phyloP scores from a whole-genome alignment of 2,329 filamentous ascomycete species.

The Xylaria sp. region DNA sequence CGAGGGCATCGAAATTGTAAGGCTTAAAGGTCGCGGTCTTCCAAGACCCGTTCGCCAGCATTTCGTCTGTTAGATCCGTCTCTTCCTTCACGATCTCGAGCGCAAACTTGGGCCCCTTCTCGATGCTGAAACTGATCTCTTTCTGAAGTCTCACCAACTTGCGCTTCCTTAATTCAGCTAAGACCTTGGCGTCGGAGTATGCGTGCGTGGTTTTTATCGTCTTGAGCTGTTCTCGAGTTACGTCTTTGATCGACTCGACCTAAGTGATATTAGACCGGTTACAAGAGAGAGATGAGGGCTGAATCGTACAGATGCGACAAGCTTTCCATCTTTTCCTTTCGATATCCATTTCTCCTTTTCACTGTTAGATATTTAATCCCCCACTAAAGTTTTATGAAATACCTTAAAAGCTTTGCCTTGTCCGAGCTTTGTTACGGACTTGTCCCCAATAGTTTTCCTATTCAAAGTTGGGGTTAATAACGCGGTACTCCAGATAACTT shows the following conservation, averaged over 20 bases:
- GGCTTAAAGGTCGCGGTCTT: conserved; percentile 90
- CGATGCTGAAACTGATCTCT: conserved; percentile 80
- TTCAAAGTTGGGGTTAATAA: not conserved
- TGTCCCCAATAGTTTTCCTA: conserved; percentile 68
- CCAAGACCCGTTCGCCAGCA: conserved; percentile 88
- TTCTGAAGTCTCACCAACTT: conserved; percentile 87
- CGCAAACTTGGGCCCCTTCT: conserved; percentile 87
- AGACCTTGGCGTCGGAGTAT: conserved; percentile 73
- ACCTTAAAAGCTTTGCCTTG: conserved; percentile 88
- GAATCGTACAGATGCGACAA: conserved; percentile 8
- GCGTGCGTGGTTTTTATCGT: conserved; percentile 73
- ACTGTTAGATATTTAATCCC: not conserved
- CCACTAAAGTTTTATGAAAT: not conserved
- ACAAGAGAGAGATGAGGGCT: not conserved
- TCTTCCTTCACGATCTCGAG: conserved; percentile 89
- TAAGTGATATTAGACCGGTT: conserved; percentile 35
- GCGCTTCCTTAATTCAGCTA: conserved; percentile 87
- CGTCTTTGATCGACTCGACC: conserved; percentile 78
- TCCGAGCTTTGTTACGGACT: conserved; percentile 79
- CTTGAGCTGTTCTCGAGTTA: conserved; percentile 76
- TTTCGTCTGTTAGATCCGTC: conserved; percentile 92
- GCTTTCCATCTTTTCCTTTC: conserved; percentile 44
- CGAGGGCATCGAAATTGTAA: conserved; percentile 61
- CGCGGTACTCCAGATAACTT: not conserved
- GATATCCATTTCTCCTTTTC: conserved; percentile 66